Evolutionary conservation across 352 stramenopile species (phyloP), one percentile per base, ranked within the genome.

Genomic region (Pythium biforme): DNA sequence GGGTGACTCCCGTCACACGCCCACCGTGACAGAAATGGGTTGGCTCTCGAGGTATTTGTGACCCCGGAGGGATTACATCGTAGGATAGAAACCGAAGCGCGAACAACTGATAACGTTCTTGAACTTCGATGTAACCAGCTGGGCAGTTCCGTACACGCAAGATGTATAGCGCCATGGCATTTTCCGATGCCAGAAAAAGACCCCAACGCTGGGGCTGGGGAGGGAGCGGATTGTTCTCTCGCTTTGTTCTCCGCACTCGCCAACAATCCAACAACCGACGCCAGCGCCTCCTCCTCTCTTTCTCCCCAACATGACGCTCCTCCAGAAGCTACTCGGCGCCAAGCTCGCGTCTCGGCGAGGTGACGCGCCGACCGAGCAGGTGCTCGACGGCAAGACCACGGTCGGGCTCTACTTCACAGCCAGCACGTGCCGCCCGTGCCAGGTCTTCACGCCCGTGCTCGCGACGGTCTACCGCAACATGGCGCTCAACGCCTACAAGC

Each of bases 341-440:
- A 78, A 73, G 57, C 65, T 88, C 53, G 66, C 81, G 20, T 86
- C 79, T 25, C 74, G 79, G 5, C 77, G 76, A 57, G 79, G 79
- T 41, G 71, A 87, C 62, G 74, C 74, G 33, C 47, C 69, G 29
- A 82, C 79, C 15, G 54, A 76, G 20, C 71, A 86, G 34, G 79
- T 73, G 58, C 74, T 89, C 45, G 77, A 73, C 33, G 47, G 69
- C 57, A 89, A 89, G 65, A 76, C 62, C 20, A 72, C 81, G 37
- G 68, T 90, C 49, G 78, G 78, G 0, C 58, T 90, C 29, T 90
- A 86, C 72, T 90, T 90, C 66, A 86, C 78, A 11, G 75, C 75
- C 47, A 88, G 77, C 64, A 79, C 68, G 15, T 88, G 78, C 58
- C 68, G 68, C 29, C 76, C 78, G 17, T 90, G 81, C 49, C 75